A percentile compares a stretch with the other conserved stretches of the same genome.
phyloP scores from a whole-genome alignment of 345 rosid species.

The Aurinia saxatilis region DNA sequence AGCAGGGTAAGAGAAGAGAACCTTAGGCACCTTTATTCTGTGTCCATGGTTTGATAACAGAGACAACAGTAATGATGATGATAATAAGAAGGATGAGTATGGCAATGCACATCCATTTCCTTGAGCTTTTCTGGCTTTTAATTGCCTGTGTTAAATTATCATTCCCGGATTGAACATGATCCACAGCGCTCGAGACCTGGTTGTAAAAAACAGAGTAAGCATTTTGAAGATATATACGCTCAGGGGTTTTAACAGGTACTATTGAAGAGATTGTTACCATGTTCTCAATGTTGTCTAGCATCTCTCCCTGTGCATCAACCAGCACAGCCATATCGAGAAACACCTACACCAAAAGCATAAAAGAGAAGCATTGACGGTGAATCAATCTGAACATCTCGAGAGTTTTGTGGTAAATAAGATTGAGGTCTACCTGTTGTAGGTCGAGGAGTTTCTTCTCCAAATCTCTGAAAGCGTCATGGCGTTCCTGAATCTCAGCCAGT shows the following conservation, averaged over 20 bases:
- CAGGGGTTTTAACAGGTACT: not conserved
- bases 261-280: slow-evolving; percentile 42
- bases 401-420: not conserved
- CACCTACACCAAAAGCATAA: slow-evolving; percentile 39
- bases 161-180: slow-evolving; percentile 87
- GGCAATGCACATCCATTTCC: slow-evolving; percentile 95
- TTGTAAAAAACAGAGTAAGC: not conserved
- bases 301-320: slow-evolving; percentile 91
- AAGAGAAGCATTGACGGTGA: not conserved
- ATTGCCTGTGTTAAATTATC: slow-evolving; percentile 62
- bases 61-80: slow-evolving; percentile 52
- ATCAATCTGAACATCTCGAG: not conserved
- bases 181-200: slow-evolving; percentile 87
- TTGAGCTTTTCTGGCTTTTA: slow-evolving; percentile 60
- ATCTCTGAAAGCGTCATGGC: slow-evolving; percentile 87
- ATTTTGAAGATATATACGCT: not conserved
- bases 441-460: slow-evolving; percentile 83
- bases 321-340: slow-evolving; percentile 93
- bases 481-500: slow-evolving; percentile 96
- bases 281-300: slow-evolving; percentile 87
- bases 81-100: slow-evolving; percentile 77
- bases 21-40: slow-evolving; percentile 62
- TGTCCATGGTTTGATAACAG: slow-evolving; percentile 76
- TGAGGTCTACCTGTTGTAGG: slow-evolving; percentile 65
- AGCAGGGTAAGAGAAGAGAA: slow-evolving; percentile 2